Percentiles rank a stretch among this genome's conserved stretches.
Evolutionary conservation across 345 rosid species (phyloP).

Genomic region (Hypericum perforatum): DNA sequence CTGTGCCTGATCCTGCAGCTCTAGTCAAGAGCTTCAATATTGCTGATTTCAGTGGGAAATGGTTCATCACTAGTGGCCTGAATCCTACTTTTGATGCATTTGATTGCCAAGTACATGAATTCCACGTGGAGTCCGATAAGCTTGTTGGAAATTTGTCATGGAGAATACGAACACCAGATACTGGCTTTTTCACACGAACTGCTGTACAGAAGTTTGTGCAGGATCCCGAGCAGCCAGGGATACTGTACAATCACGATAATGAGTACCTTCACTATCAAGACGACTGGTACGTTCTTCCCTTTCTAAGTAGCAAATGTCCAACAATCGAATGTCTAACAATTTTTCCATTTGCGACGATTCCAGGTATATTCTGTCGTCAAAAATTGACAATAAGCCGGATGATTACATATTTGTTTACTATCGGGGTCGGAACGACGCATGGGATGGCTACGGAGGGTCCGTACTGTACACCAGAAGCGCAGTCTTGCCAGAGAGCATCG

Average conservation of each 20-base stretch:
- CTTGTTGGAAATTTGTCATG: conserved; percentile 73
- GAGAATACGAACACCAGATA: conserved; percentile 74
- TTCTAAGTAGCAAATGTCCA: too few relatives aligned
- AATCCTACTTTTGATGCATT: conserved; percentile 81
- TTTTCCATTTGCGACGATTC: neutral
- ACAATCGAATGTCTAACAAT: neutral
- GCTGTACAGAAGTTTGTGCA: conserved; percentile 59
- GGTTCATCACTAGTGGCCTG: conserved; percentile 88
- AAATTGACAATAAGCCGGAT: conserved; percentile 54
- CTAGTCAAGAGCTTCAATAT: conserved; percentile 68
- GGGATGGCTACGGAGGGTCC: conserved; percentile 99
- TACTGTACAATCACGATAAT: conserved; percentile 77
- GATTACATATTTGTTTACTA: conserved; percentile 84
- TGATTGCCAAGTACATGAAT: conserved; percentile 84
- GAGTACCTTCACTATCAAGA: conserved; percentile 95
- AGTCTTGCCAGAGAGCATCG: conserved; percentile 54
- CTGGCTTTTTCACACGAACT: conserved; percentile 68
- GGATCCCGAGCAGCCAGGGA: conserved; percentile 64
- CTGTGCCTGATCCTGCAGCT: conserved; percentile 68
- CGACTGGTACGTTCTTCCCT: conserved; percentile 52
- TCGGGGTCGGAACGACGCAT: conserved; percentile 83
- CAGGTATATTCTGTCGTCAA: conserved; percentile 84
- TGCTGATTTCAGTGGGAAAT: conserved; percentile 65
- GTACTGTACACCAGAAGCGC: conserved; percentile 84
- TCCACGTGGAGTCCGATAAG: conserved; percentile 54